Evolutionary conservation across 352 stramenopile genomes (phyloP).

Genomic region (Globisporangium okanoganense): DNA sequence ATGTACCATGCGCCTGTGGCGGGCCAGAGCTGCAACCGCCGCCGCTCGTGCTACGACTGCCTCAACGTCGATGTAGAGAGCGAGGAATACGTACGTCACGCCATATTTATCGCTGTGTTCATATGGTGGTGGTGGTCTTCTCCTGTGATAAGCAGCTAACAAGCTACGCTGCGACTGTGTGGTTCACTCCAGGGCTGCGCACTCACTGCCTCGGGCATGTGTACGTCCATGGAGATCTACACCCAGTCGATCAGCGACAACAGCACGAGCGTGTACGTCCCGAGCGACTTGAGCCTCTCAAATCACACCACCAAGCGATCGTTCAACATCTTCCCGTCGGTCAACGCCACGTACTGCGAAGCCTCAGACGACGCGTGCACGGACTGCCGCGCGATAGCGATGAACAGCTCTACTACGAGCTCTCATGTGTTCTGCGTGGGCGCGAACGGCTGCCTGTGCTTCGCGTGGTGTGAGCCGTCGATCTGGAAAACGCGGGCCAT

Average conservation of each 20-base stretch:
- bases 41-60: constrained; percentile 13
- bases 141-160: not conserved
- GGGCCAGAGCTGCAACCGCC: not conserved
- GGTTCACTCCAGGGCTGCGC: not conserved
- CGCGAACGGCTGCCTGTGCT: constrained; percentile 7
- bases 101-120: too few species aligned
- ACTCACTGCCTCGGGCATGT: not conserved
- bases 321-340: not conserved
- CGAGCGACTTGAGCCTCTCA: not conserved
- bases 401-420: not conserved
- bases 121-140: too few species aligned
- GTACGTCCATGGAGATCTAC: not conserved
- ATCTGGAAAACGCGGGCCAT: not conserved
- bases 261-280: not conserved
- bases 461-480: constrained; percentile 4
- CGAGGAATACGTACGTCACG: not conserved
- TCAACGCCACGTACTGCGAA: not conserved
- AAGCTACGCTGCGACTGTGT: not conserved
- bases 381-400: not conserved
- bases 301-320: not conserved
- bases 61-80: constrained; percentile 5
- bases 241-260: not conserved
- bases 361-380: not conserved
- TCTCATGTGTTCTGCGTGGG: not conserved
- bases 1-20: not conserved